Percentiles rank a stretch among this genome's conserved stretches.
phyloP scores from a whole-genome alignment of 257 asterid species.

The Nicotiana tomentosiformis region DNA sequence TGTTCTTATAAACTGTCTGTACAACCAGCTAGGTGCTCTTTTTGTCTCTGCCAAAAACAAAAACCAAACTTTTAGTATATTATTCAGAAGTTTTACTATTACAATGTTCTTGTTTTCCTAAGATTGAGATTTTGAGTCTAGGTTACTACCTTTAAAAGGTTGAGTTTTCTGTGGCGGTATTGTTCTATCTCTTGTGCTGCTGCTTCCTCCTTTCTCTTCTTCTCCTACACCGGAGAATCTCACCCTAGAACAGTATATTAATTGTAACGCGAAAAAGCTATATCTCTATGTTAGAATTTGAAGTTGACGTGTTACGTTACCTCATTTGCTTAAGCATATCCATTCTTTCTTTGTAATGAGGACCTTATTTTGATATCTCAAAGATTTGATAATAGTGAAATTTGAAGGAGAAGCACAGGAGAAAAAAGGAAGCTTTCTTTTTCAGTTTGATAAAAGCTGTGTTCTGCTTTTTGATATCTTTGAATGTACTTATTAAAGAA shows the following conservation, averaged over 20 bases:
- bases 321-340: conserved; percentile 54
- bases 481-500: conserved; percentile 27
- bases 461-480: conserved; percentile 35
- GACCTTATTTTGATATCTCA: conserved; percentile 12
- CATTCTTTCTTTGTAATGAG: conserved; percentile 35
- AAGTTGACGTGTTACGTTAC: conserved; percentile 19
- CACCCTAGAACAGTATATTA: conserved; percentile 22
- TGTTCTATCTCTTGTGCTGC: conserved; percentile 29
- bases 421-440: conserved; percentile 21
- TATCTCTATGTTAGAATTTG: background rate
- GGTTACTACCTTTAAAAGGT: conserved; percentile 34
- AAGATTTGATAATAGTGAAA: background rate
- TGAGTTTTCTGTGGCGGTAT: conserved; percentile 37
- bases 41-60: conserved; percentile 42
- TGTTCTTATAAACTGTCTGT: conserved; percentile 55
- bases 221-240: conserved; percentile 27
- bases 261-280: background rate
- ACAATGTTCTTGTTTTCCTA: background rate
- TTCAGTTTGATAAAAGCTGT: conserved; percentile 19
- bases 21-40: conserved; percentile 52
- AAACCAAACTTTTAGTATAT: background rate
- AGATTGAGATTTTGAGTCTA: background rate
- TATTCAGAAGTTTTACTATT: background rate
- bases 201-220: conserved; percentile 33
- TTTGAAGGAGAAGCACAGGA: conserved; percentile 41